Percentiles rank a stretch among this genome's conserved stretches.
Evolutionary conservation across 2,329 filamentous ascomycete species (phyloP).

Genomic region (Plenodomus lindquistii): DNA sequence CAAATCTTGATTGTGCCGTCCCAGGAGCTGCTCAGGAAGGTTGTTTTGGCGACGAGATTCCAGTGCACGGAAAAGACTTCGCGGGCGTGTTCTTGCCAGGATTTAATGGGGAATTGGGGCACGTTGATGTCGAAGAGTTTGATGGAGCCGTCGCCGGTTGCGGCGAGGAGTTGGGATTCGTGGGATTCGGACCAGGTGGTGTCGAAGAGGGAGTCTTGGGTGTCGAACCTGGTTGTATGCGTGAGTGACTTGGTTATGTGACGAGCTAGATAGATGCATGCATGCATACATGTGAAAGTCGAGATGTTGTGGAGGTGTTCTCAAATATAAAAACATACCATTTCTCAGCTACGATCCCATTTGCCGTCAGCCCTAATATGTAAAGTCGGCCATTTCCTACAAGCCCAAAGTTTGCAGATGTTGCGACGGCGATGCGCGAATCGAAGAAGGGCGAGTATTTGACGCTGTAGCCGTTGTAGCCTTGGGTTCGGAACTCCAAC

Average conservation of each 20-base stretch:
- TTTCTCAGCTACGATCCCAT: conserved; percentile 84
- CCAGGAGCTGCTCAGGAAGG: conserved; percentile 90
- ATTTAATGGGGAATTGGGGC: conserved; percentile 82
- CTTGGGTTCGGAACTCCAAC: conserved; percentile 92
- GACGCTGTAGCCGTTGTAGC: conserved; percentile 94
- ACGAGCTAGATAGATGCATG: background rate
- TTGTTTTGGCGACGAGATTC: conserved; percentile 89
- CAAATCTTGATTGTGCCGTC: conserved; percentile 96
- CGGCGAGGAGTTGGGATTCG: conserved; percentile 88
- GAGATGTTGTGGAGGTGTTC: background rate
- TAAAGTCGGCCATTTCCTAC: conserved; percentile 94
- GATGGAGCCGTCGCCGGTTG: conserved; percentile 89
- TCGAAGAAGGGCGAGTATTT: conserved; percentile 99
- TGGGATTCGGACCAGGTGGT: conserved; percentile 94
- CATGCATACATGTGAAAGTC: background rate
- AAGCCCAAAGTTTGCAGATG: conserved; percentile 93
- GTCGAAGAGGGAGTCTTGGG: conserved; percentile 96
- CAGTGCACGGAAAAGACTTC: conserved; percentile 93
- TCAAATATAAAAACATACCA: conserved; percentile 59
- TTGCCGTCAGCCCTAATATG: conserved; percentile 77
- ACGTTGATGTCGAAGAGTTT: conserved; percentile 90
- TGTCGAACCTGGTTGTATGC: conserved; percentile 73
- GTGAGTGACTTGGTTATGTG: background rate
- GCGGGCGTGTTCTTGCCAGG: conserved; percentile 89
- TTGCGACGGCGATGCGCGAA: conserved; percentile 85